These are phyloP conservation scores for Calocybe indica DNA, from an alignment of 768 basidiomycete species.

Conservation along the genomic window DNA sequence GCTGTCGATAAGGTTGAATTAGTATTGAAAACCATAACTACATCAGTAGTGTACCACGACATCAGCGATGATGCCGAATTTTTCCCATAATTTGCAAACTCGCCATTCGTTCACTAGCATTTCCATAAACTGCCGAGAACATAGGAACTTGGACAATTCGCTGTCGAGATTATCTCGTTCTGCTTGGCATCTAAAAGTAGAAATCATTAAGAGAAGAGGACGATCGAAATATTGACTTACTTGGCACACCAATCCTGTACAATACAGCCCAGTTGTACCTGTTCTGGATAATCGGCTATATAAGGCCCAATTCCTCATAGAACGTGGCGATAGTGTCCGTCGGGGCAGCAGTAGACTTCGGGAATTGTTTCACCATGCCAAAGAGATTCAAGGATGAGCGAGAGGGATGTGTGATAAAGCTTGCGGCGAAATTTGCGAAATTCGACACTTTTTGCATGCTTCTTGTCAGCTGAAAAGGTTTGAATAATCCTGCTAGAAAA, in stretches of 20 bases:
- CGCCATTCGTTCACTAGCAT: slow-evolving; percentile 9
- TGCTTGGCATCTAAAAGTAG: slow-evolving; percentile 5
- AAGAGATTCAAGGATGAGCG: slow-evolving; percentile 10
- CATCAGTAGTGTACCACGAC: slow-evolving; percentile 12
- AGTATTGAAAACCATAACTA: background rate
- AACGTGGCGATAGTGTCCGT: slow-evolving; percentile 17
- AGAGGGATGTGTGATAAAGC: slow-evolving; percentile 16
- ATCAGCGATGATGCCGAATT: slow-evolving; percentile 20
- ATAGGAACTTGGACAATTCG: background rate
- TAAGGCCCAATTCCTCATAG: slow-evolving; percentile 22
- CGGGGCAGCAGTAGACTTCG: slow-evolving; percentile 15
- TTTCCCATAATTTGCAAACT: slow-evolving; percentile 15
- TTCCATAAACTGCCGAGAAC: slow-evolving; percentile 8
- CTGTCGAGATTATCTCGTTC: background rate
- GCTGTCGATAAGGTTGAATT: slow-evolving; percentile 9
- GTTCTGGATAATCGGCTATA: slow-evolving; percentile 23
- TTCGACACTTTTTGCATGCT: slow-evolving; percentile 2
- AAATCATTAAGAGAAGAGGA: background rate
- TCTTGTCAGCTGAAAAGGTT: background rate
- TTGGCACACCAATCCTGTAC: slow-evolving; percentile 21
- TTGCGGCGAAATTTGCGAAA: slow-evolving; percentile 14
- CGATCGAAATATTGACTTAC: slow-evolving; percentile 6
- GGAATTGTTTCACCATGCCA: slow-evolving; percentile 18
- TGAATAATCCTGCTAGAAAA: background rate
- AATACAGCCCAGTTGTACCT: slow-evolving; percentile 15